phyloP scores from a whole-genome alignment of 768 basidiomycete genomes.

The Mycena epipterygia region DNA sequence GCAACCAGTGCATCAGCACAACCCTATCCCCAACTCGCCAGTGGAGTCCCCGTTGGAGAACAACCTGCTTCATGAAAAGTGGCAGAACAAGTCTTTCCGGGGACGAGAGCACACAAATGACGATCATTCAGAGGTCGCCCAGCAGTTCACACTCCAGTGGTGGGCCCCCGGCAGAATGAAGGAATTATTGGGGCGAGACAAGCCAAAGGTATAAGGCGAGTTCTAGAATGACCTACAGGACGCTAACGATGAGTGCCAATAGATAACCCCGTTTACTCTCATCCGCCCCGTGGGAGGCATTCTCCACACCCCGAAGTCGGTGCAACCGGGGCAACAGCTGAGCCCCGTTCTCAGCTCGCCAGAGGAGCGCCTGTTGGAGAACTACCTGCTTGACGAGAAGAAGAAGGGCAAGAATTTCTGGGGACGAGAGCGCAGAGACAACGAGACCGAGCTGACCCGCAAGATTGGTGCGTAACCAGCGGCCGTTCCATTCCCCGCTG shows the following conservation, averaged over 20 bases:
- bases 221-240: slow-evolving; percentile 45
- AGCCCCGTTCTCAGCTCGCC: slow-evolving; percentile 47
- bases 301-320: slow-evolving; percentile 72
- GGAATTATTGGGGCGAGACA: slow-evolving; percentile 70
- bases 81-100: too few relatives aligned
- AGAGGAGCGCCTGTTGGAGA: slow-evolving; percentile 51
- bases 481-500: background rate
- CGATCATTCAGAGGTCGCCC: too few relatives aligned
- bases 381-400: slow-evolving; percentile 47
- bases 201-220: slow-evolving; percentile 50
- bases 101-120: too few relatives aligned
- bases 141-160: too few relatives aligned
- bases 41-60: too few relatives aligned
- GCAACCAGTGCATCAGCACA: too few relatives aligned
- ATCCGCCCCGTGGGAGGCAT: slow-evolving; percentile 62
- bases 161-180: too few relatives aligned
- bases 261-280: slow-evolving; percentile 43
- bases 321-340: background rate
- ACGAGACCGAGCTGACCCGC: slow-evolving; percentile 70
- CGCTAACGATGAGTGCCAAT: slow-evolving; percentile 37
- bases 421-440: slow-evolving; percentile 55
- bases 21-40: too few relatives aligned
- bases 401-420: slow-evolving; percentile 68
- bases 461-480: slow-evolving; percentile 70
- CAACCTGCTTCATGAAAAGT: too few relatives aligned